Evolutionary conservation across 2,329 filamentous ascomycete genomes (phyloP).

Genomic region (Dactylella cylindrospora): DNA sequence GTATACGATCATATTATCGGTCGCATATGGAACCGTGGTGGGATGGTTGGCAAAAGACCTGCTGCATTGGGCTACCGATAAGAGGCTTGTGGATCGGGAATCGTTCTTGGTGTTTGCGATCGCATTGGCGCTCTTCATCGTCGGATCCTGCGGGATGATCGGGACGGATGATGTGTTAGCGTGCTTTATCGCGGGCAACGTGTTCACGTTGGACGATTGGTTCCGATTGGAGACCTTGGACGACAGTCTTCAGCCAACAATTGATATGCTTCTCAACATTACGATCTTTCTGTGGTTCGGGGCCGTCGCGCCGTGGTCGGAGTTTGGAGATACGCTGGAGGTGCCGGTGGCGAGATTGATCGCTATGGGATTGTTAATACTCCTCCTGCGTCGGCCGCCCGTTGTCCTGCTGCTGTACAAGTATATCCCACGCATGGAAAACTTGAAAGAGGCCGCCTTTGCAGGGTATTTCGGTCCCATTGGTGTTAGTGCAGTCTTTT

Average conservation of each 20-base stretch:
- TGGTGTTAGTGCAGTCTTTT: slow-evolving; percentile 86
- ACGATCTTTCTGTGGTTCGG: slow-evolving; percentile 89
- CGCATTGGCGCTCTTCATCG: slow-evolving; percentile 67
- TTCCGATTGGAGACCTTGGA: slow-evolving; percentile 86
- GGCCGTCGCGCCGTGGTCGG: slow-evolving; percentile 76
- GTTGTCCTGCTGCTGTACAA: slow-evolving; percentile 73
- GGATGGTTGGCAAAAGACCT: slow-evolving; percentile 81
- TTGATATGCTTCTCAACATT: slow-evolving; percentile 92
- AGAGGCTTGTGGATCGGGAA: slow-evolving; percentile 78
- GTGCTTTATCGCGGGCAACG: slow-evolving; percentile 88
- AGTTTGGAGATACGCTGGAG: slow-evolving; percentile 64
- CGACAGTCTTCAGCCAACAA: slow-evolving; percentile 88
- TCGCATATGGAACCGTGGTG: slow-evolving; percentile 73
- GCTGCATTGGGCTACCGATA: slow-evolving; percentile 80
- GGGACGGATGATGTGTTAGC: slow-evolving; percentile 88
- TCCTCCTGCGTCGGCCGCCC: slow-evolving; percentile 75
- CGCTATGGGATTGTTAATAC: slow-evolving; percentile 70
- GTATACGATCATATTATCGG: slow-evolving; percentile 77
- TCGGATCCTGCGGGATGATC: slow-evolving; percentile 82
- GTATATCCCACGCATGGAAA: slow-evolving; percentile 75
- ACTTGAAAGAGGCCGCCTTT: slow-evolving; percentile 73
- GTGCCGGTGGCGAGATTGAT: slow-evolving; percentile 74
- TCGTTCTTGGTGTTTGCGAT: slow-evolving; percentile 87
- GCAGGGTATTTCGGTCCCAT: slow-evolving; percentile 93
- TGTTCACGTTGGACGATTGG: slow-evolving; percentile 71